These are phyloP conservation scores for Didymella exigua DNA, from an alignment of 2,329 filamentous ascomycete species.

Conservation along the genomic window DNA sequence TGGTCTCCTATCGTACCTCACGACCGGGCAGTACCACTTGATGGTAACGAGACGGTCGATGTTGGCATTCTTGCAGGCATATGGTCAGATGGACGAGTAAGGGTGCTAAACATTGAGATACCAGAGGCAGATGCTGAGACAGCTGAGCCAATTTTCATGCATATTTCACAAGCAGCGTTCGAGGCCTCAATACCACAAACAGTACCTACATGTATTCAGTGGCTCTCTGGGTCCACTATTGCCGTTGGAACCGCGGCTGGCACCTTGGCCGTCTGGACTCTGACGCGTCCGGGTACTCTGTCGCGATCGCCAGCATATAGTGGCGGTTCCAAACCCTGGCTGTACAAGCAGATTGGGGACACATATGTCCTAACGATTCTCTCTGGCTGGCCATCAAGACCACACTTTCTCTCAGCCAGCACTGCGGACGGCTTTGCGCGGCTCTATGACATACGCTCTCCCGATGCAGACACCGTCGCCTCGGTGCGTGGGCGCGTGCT, in stretches of 20 bases:
- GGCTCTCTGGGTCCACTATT: constrained; percentile 62
- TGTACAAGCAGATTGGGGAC: constrained; percentile 52
- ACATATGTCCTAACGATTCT: constrained; percentile 56
- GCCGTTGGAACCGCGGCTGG: constrained; percentile 63
- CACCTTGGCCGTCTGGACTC: constrained; percentile 60
- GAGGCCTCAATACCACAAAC: constrained; percentile 57
- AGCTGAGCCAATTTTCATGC: constrained; percentile 41
- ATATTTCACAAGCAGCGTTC: constrained; percentile 56
- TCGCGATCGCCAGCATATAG: not conserved
- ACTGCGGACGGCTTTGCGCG: constrained; percentile 61
- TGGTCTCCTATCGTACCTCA: constrained; percentile 60
- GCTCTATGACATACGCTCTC: constrained; percentile 61
- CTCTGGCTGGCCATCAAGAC: constrained; percentile 60
- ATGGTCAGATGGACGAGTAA: constrained; percentile 63
- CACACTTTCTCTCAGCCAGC: constrained; percentile 58
- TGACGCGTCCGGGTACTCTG: constrained; percentile 46
- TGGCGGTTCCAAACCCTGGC: constrained; percentile 45
- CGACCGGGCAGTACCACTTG: constrained; percentile 26
- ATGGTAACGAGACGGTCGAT: constrained; percentile 37
- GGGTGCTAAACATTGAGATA: constrained; percentile 58
- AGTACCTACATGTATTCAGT: constrained; percentile 62
- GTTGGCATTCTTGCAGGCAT: constrained; percentile 63
- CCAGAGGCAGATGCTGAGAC: constrained; percentile 13
- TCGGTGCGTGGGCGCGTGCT: constrained; percentile 58
- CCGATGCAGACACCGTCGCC: constrained; percentile 51